A percentile compares a stretch with the other conserved stretches of the same genome.
phyloP scores from a whole-genome alignment of 2,329 filamentous ascomycete genomes.

The Talaromyces atroroseus region DNA sequence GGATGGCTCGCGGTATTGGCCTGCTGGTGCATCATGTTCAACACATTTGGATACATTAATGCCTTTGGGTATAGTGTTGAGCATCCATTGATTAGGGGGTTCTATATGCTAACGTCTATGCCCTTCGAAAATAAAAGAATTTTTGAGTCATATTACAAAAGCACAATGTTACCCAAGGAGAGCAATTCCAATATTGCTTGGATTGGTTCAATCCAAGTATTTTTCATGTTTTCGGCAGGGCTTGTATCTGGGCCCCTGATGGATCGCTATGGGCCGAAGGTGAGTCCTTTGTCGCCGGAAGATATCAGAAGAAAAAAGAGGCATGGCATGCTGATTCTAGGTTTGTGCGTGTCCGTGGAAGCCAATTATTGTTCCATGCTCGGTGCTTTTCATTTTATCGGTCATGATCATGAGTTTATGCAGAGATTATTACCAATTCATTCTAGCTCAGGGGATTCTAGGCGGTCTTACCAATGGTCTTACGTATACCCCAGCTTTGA shows the following conservation, averaged over 20 bases:
- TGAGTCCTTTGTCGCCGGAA: conserved; percentile 17
- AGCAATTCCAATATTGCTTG: conserved; percentile 38
- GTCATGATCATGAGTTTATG: conserved; percentile 34
- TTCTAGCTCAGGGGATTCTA: conserved; percentile 36
- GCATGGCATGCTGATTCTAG: conserved; percentile 2
- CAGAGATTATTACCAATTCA: conserved; percentile 48
- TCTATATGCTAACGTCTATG: neutral
- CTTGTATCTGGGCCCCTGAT: conserved; percentile 42
- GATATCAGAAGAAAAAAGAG: neutral
- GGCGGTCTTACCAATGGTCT: conserved; percentile 39
- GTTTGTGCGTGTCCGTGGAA: conserved; percentile 29
- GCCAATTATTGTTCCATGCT: conserved; percentile 29
- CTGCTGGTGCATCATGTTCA: conserved; percentile 13
- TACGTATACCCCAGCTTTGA: conserved; percentile 41
- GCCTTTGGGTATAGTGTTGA: conserved; percentile 10
- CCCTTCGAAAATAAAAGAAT: conserved; percentile 13
- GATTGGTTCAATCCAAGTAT: conserved; percentile 42
- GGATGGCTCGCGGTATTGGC: conserved; percentile 8
- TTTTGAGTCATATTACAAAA: conserved; percentile 43
- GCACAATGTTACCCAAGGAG: conserved; percentile 26
- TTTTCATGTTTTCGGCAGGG: conserved; percentile 40
- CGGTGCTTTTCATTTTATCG: conserved; percentile 7
- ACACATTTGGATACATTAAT: conserved; percentile 13
- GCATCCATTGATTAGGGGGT: neutral
- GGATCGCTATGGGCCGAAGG: conserved; percentile 41